These are phyloP conservation scores for Tolypocladium nubicola DNA, from an alignment of 2,329 filamentous ascomycete genomes.

Conservation along the genomic window DNA sequence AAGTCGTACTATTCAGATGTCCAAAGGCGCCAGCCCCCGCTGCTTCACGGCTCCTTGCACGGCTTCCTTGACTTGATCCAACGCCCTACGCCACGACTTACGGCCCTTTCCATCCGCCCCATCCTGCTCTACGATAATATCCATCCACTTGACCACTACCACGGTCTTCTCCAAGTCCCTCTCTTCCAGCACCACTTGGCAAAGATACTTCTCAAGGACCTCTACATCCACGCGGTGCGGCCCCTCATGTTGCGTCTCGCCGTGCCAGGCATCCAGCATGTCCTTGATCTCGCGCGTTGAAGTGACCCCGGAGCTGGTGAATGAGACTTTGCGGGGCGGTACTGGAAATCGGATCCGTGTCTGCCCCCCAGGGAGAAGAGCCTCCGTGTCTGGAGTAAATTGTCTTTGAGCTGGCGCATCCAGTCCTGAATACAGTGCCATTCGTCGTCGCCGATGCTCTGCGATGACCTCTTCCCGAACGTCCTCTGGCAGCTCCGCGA, in stretches of 20 bases:
- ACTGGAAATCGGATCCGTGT: slow-evolving; percentile 34
- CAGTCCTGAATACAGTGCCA: slow-evolving; percentile 46
- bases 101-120: slow-evolving; percentile 24
- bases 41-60: slow-evolving; percentile 45
- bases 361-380: slow-evolving; percentile 23
- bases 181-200: slow-evolving; percentile 63
- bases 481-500: slow-evolving; percentile 74
- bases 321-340: slow-evolving; percentile 33
- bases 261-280: slow-evolving; percentile 68
- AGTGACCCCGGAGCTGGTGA: slow-evolving; percentile 32
- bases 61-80: slow-evolving; percentile 32
- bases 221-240: slow-evolving; percentile 72
- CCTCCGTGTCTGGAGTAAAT: slow-evolving; percentile 11
- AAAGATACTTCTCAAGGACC: slow-evolving; percentile 64
- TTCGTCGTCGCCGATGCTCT: slow-evolving; percentile 50
- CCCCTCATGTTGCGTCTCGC: slow-evolving; percentile 58
- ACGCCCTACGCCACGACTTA: slow-evolving; percentile 34
- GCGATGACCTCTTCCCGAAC: slow-evolving; percentile 67
- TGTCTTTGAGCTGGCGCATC: slow-evolving; percentile 21
- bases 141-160: slow-evolving; percentile 58
- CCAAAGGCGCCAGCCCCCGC: slow-evolving; percentile 46
- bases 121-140: slow-evolving; percentile 42
- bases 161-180: slow-evolving; percentile 66
- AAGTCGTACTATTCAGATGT: slow-evolving; percentile 12
- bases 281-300: slow-evolving; percentile 53